Percentiles rank a stretch among this genome's conserved stretches.
phyloP scores from a whole-genome alignment of 2,329 filamentous ascomycete genomes.

The Nothopassalora personata region DNA sequence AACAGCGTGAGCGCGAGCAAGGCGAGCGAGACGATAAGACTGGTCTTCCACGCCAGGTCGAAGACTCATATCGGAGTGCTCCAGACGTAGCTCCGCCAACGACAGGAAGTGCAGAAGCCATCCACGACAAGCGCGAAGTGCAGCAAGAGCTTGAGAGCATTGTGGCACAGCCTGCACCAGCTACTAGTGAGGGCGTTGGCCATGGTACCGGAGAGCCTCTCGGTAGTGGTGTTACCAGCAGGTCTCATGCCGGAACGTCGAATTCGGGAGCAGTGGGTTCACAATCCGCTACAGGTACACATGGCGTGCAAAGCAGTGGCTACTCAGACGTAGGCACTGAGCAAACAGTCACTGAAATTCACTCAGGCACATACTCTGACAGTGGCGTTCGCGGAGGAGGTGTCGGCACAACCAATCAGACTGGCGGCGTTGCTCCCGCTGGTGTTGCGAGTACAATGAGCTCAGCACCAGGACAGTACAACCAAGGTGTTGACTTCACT shows the following conservation, averaged over 20 bases:
- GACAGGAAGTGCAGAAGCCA: not conserved
- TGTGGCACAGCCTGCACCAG: not conserved
- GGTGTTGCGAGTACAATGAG: not conserved
- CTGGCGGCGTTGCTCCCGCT: not conserved
- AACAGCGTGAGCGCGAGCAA: not conserved
- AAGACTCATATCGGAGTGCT: not conserved
- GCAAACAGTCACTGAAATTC: not conserved
- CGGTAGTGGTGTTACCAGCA: not conserved
- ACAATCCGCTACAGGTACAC: not conserved
- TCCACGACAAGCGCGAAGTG: not conserved
- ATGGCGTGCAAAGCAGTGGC: not conserved
- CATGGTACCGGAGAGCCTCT: not conserved
- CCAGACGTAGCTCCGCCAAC: not conserved
- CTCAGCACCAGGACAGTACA: not conserved
- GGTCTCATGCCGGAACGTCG: not conserved
- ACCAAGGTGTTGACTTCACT: not conserved
- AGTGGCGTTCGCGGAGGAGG: not conserved
- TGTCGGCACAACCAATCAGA: not conserved
- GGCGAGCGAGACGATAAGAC: not conserved
- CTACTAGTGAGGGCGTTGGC: not conserved
- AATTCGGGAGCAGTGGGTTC: not conserved
- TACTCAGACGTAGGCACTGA: not conserved
- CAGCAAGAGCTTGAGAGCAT: not conserved
- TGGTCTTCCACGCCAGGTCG: not conserved
- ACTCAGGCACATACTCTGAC: not conserved